Conservation (phyloP, 768 basidiomycete genomes). For the Panaeolus papilionaceus region DNA sequence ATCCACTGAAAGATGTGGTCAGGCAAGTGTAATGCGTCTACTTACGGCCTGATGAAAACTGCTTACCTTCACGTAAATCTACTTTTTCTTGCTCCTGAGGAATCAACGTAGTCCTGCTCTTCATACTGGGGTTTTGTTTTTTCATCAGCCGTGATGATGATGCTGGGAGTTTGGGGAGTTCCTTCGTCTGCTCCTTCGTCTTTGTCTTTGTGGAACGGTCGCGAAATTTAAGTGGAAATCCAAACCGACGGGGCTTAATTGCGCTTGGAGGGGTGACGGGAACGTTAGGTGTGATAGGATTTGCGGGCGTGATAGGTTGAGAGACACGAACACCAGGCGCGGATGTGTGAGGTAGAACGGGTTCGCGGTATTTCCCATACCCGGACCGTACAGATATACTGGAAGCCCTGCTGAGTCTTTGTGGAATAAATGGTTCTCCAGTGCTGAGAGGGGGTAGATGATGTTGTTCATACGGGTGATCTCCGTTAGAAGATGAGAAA, state of each 20-base stretch:
- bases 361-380: slow-evolving; percentile 7
- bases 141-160: background rate
- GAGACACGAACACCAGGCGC: background rate
- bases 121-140: background rate
- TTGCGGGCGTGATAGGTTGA: background rate
- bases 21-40: too few species aligned
- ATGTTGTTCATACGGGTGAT: background rate
- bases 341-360: background rate
- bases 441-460: slow-evolving; percentile 7
- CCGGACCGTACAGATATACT: slow-evolving; percentile 7
- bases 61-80: background rate
- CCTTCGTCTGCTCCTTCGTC: background rate
- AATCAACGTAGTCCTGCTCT: background rate
- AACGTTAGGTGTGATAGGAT: background rate
- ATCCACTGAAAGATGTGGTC: background rate
- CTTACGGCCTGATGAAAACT: background rate
- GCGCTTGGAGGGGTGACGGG: background rate
- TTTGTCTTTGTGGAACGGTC: background rate
- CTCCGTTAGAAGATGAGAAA: background rate
- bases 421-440: background rate
- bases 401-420: background rate
- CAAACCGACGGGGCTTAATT: background rate
- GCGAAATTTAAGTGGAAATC: slow-evolving; percentile 2
- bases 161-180: background rate
- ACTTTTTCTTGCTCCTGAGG: background rate